These are phyloP conservation scores for Echria macrotheca DNA, from an alignment of 495 filamentous ascomycete species.

Conservation along the genomic window DNA sequence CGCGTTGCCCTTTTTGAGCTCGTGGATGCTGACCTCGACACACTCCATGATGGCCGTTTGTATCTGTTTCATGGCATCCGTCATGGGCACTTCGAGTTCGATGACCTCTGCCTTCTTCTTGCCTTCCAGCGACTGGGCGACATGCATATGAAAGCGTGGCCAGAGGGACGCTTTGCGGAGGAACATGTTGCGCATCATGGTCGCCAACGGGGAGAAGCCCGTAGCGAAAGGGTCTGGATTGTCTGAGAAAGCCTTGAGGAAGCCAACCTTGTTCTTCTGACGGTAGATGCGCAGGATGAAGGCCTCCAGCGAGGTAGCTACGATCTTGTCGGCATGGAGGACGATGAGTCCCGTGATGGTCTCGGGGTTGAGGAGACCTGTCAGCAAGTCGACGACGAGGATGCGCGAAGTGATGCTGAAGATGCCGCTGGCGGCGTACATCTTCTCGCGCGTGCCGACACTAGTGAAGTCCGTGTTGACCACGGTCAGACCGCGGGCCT, in stretches of 20 bases:
- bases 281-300: constrained; percentile 93
- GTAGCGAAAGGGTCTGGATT: constrained; percentile 86
- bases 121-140: constrained; percentile 86
- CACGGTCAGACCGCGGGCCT: constrained; percentile 77
- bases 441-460: constrained; percentile 78
- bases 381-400: constrained; percentile 85
- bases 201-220: constrained; percentile 83
- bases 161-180: constrained; percentile 83
- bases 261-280: constrained; percentile 86
- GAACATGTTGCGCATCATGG: constrained; percentile 90
- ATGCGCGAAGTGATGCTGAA: constrained; percentile 97
- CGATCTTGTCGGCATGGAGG: constrained; percentile 80
- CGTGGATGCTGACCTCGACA: constrained; percentile 87
- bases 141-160: constrained; percentile 90
- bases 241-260: constrained; percentile 95
- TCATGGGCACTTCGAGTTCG: constrained; percentile 95
- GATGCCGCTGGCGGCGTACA: constrained; percentile 84
- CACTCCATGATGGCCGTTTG: constrained; percentile 94
- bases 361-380: constrained; percentile 73
- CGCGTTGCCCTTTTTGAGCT: constrained; percentile 82
- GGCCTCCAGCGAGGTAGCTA: constrained; percentile 86
- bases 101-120: constrained; percentile 92
- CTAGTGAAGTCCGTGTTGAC: constrained; percentile 93
- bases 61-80: constrained; percentile 84
- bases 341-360: constrained; percentile 85